Percentiles rank a stretch among this genome's conserved stretches.
These are phyloP conservation scores for Leccinum rimulosum DNA, from an alignment of 768 basidiomycete genomes.

Conservation along the genomic window DNA sequence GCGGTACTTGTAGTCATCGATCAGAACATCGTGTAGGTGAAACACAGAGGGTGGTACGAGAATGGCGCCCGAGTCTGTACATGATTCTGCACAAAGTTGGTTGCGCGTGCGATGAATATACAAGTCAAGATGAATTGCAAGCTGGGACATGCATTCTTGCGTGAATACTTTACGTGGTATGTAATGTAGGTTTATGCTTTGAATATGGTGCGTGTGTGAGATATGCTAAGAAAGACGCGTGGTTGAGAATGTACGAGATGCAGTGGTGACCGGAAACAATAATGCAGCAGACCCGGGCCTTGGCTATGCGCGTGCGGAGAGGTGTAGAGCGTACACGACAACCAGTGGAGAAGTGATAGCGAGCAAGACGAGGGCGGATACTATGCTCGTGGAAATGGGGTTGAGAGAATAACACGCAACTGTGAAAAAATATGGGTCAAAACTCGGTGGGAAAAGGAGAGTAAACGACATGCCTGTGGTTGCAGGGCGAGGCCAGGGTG, in stretches of 20 bases:
- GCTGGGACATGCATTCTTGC: neutral
- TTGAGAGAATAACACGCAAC: constrained; percentile 10
- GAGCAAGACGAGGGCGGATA: constrained; percentile 16
- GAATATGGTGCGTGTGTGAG: constrained; percentile 6
- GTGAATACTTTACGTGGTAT: constrained; percentile 11
- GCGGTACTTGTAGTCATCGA: neutral
- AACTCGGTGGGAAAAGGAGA: neutral
- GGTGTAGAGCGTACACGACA: constrained; percentile 15
- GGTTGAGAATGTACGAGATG: neutral
- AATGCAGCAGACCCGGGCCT: neutral
- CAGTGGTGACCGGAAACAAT: neutral
- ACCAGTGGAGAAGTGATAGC: constrained; percentile 17
- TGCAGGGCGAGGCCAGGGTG: constrained; percentile 14
- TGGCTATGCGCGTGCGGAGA: constrained; percentile 5
- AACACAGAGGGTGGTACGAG: constrained; percentile 15
- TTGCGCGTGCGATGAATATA: constrained; percentile 6
- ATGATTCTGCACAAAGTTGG: constrained; percentile 15
- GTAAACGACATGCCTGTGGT: constrained; percentile 15
- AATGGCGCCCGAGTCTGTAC: constrained; percentile 12
- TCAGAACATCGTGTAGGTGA: constrained; percentile 4
- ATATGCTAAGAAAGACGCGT: constrained; percentile 6
- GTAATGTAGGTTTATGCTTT: constrained; percentile 17
- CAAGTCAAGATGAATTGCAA: constrained; percentile 10
- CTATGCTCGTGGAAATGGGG: constrained; percentile 12
- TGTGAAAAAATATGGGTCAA: constrained; percentile 6